Evolutionary conservation across 805 yeast species (phyloP), one percentile per base, ranked within the genome.

Genomic region (Starmerella bacillaris): DNA sequence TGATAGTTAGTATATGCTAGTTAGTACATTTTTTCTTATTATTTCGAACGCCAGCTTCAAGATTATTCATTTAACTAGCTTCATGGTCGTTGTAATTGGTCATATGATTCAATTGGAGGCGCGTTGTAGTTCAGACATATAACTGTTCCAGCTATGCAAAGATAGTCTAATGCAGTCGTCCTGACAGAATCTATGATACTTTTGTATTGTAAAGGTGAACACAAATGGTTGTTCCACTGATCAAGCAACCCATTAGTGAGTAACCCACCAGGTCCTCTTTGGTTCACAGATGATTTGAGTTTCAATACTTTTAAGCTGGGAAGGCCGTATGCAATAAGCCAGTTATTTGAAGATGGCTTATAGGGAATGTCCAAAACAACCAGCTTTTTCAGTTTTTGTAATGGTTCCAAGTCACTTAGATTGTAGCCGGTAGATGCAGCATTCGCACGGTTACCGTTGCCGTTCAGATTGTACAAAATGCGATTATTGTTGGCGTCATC

Each of bases 171-270:
- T 3, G 31, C 18, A 28, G 38, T 42, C n/a, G 17, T 18, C 4
- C 38, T 21, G 26, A 37, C 20, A 4, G 42, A 37, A 5, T 34
- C 37, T 14, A 45, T 21, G 14, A 46, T 24, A 18, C 38, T 38
- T 14, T 35, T 39, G 22, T 37, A 35, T 35, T 41, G 44, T 14
- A 46, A 33, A 8, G 48, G 47, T 11, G 43, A 41, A 8, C 41
- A 34, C 15, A 36, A 22, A 15, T 26, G 32, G 31, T 43, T 46
- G 34, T 45, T 38, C 43, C 46, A 45, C 29, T 39, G 41, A 14
- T 38, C 42, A 18, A 43, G 33, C 18, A 45, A 32, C 2, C 48
- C 47, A 29, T 43, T 39, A 14, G 45, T 37, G 20, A 42, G 37
- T 24, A 42, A 33, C 11, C 44, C 47, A 35, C 26, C 26, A 22